Evolutionary conservation across 176 grass and related monocot genomes (phyloP), one percentile per base, ranked within the genome.

Genomic region (Carex kokanica): DNA sequence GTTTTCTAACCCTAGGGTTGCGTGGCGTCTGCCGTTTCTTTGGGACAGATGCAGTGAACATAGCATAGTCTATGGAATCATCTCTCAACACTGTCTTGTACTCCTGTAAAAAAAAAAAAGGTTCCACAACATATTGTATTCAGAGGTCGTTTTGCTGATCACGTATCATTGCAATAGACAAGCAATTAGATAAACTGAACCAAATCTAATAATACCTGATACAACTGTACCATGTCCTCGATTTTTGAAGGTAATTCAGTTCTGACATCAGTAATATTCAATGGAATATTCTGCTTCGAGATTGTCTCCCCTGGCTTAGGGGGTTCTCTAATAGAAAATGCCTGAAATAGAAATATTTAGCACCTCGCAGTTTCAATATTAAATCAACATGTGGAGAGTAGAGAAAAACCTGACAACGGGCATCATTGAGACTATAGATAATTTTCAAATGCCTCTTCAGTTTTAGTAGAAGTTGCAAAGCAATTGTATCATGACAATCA

Each of bases 401-500:
- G 81, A 66, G 59, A 43, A 45, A 41, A 78, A 99, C 93, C 91
- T 99, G 96, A 88, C 93, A 99, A 6, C 89, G 89, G 32, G 91
- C 93, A 75, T 99, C 93, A 40, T 87, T 95, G 83, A 99, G 82
- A 86, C 88, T 85, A 84, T 92, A 99, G 25, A 93, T 86, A 78
- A 92, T 86, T 90, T 98, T 99, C 84, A 99, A 81, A 93, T 99
- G 88, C 75, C 96, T 93, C 90, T 99, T 95, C 81, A 99, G 36
- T 88, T 92, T 99, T 53, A 99, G 83, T 8, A 98, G 96, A 74
- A 99, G 91, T 85, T 95, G 96, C 47, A 99, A 66, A 80, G 96
- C 93, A 81, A 95, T 89, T 61, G 93, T 89, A 49, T 89, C 86
- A 88, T 89, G 89, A 85, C 93, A 93, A 86, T 95, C 89, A 78